phyloP scores from a whole-genome alignment of 2,329 filamentous ascomycete genomes.

The Calonectria naviculata region DNA sequence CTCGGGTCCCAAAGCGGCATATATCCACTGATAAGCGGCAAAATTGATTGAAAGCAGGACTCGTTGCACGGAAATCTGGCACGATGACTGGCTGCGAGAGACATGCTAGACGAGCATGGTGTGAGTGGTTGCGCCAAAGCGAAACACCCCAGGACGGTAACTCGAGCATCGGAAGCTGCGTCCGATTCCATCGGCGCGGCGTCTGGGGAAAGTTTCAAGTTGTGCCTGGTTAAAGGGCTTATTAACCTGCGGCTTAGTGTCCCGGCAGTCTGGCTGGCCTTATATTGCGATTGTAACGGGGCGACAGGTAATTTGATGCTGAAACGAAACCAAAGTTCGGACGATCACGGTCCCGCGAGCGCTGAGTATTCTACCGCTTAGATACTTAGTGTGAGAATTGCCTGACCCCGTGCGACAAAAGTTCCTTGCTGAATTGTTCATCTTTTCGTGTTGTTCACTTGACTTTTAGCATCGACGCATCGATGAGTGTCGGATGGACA shows the following conservation, averaged over 20 bases:
- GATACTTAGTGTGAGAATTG: background rate
- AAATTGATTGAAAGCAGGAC: background rate
- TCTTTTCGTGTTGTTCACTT: background rate
- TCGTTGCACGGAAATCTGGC: background rate
- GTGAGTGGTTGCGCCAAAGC: constrained; percentile 1
- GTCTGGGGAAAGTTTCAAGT: constrained; percentile 13
- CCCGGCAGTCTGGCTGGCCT: background rate
- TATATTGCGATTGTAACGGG: background rate
- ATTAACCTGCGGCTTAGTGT: background rate
- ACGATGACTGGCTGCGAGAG: background rate
- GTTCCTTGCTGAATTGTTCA: background rate
- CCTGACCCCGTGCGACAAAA: background rate
- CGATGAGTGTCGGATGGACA: background rate
- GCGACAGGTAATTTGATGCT: background rate
- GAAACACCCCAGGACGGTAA: background rate
- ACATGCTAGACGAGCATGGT: background rate
- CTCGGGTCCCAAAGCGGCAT: constrained; percentile 13
- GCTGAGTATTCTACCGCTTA: background rate
- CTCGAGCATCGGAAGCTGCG: background rate
- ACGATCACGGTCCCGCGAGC: background rate
- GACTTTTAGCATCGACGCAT: background rate
- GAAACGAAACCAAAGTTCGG: background rate
- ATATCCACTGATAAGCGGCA: constrained; percentile 19
- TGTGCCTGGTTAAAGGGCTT: background rate
- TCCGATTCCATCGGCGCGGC: constrained; percentile 6